These are phyloP conservation scores for Monosporascus sp. DNA, from an alignment of 2,329 filamentous ascomycete genomes.

Conservation along the genomic window DNA sequence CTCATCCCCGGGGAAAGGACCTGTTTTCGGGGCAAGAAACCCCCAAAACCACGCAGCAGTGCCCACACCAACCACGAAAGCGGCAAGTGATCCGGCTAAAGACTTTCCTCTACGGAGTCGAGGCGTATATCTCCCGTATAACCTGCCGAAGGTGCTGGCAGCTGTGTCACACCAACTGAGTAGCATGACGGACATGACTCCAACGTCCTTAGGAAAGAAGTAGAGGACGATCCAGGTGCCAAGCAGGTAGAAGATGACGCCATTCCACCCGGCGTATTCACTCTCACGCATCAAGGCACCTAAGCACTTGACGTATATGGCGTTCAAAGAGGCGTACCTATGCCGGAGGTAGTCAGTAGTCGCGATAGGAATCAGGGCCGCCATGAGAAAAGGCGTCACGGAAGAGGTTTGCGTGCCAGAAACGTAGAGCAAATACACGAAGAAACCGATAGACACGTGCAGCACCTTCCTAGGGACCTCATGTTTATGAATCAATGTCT, in stretches of 20 bases:
- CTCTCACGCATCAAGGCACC: conserved; percentile 96
- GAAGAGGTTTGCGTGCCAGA: conserved; percentile 68
- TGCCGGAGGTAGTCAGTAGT: conserved; percentile 79
- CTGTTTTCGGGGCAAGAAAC: conserved; percentile 66
- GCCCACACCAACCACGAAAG: conserved; percentile 74
- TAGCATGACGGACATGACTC: conserved; percentile 80
- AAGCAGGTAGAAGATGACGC: conserved; percentile 93
- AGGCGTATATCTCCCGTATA: conserved; percentile 86
- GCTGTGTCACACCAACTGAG: conserved; percentile 98
- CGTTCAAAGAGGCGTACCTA: conserved; percentile 74
- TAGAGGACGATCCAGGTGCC: conserved; percentile 82
- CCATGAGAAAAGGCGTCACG: conserved; percentile 81
- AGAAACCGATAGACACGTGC: conserved; percentile 94
- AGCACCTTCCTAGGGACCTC: conserved; percentile 91
- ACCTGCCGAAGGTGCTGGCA: conserved; percentile 85
- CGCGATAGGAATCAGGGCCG: conserved; percentile 76
- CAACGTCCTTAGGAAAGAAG: conserved; percentile 90
- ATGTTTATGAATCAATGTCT: conserved; percentile 89
- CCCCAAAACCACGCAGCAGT: conserved; percentile 89
- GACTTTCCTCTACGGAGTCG: conserved; percentile 84
- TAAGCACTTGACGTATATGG: conserved; percentile 75
- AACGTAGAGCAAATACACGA: conserved; percentile 81
- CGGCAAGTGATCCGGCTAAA: conserved; percentile 80
- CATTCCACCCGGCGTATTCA: conserved; percentile 91
- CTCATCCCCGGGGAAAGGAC: conserved; percentile 64